Percentiles rank a stretch among this genome's conserved stretches.
Conservation (phyloP, 2,329 filamentous ascomycete genomes). For the Teratosphaeria nubilosa region DNA sequence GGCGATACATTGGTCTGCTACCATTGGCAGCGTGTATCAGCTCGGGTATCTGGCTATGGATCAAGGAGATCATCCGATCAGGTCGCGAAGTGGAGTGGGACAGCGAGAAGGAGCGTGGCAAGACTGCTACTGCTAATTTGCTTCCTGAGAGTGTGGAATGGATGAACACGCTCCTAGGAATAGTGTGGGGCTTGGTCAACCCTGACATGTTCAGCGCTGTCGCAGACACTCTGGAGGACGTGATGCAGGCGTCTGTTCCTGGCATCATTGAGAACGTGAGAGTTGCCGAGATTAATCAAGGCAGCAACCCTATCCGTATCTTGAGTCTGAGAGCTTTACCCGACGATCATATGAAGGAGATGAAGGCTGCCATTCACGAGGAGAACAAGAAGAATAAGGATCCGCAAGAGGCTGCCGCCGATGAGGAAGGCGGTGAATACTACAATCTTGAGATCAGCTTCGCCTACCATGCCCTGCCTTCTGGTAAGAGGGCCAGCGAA, state of each 20-base stretch:
- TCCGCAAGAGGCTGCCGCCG: constrained; percentile 73
- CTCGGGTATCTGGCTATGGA: constrained; percentile 78
- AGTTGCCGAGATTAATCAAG: constrained; percentile 89
- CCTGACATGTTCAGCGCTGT: constrained; percentile 89
- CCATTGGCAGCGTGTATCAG: constrained; percentile 61
- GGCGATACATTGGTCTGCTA: constrained; percentile 63
- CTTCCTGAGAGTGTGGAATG: constrained; percentile 86
- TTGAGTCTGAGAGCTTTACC: constrained; percentile 78
- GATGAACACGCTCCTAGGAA: constrained; percentile 80
- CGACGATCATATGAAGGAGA: constrained; percentile 66
- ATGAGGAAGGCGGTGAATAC: constrained; percentile 82
- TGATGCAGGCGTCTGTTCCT: constrained; percentile 93
- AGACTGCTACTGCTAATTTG: constrained; percentile 75
- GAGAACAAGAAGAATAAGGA: constrained; percentile 75
- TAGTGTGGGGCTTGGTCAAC: constrained; percentile 86
- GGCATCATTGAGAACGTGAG: constrained; percentile 88
- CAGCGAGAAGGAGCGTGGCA: constrained; percentile 72
- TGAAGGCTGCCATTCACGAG: constrained; percentile 71
- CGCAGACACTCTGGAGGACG: constrained; percentile 87
- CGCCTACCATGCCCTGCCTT: constrained; percentile 80
- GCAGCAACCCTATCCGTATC: constrained; percentile 79
- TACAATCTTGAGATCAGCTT: constrained; percentile 89
- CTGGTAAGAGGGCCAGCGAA: constrained; percentile 57
- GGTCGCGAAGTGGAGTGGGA: constrained; percentile 81
- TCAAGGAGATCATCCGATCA: constrained; percentile 73